Conservation (phyloP, 331 rosid genomes). For the Pyrus hybrid region DNA sequence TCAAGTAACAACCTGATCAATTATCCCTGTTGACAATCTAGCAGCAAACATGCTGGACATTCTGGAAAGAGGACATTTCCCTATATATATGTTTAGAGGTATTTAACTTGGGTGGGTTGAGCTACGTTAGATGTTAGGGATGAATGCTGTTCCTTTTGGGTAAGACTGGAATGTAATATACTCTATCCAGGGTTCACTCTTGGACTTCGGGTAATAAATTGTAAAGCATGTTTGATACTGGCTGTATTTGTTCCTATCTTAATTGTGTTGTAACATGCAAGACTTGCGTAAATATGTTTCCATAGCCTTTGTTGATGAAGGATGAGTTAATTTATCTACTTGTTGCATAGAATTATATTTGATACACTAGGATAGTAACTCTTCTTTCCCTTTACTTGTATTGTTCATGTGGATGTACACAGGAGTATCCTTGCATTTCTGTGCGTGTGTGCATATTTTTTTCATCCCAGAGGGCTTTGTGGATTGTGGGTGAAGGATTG, state of each 20-base stretch:
- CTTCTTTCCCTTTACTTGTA: background rate
- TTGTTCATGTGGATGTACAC: background rate
- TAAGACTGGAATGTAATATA: background rate
- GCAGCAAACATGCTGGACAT: background rate
- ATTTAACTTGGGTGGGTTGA: background rate
- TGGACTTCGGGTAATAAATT: background rate
- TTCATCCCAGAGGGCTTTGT: background rate
- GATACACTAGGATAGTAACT: background rate
- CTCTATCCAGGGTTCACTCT: background rate
- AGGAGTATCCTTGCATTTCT: background rate
- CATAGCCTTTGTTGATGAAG: background rate
- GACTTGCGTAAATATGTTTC: background rate
- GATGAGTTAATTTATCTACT: background rate
- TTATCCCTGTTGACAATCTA: background rate
- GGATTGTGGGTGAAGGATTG: background rate
- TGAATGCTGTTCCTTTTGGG: background rate
- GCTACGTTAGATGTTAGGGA: background rate
- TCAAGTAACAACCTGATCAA: background rate
- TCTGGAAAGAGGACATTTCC: background rate
- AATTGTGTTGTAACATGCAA: background rate
- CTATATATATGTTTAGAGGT: background rate
- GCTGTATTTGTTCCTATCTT: background rate
- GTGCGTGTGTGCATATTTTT: background rate
- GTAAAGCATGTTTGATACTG: background rate
- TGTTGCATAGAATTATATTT: background rate